phyloP scores from a whole-genome alignment of 1,284 basidiomycete species.

The Ustilago loliicola region DNA sequence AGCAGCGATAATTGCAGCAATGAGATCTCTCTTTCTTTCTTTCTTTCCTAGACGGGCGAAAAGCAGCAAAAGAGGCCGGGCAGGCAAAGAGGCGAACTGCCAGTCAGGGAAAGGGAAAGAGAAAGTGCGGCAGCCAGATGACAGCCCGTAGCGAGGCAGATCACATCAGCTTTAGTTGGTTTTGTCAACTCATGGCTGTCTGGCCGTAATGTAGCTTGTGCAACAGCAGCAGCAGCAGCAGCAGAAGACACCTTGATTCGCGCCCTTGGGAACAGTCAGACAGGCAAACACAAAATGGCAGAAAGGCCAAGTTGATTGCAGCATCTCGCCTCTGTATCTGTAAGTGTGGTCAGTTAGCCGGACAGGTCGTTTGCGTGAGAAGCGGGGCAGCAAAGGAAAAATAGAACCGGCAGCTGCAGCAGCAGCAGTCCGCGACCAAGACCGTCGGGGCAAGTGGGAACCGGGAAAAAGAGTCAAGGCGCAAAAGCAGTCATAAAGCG shows the following conservation, averaged over 20 bases:
- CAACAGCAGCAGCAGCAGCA: conserved; percentile 1
- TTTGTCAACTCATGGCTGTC: background rate
- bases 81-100: background rate
- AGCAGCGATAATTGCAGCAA: background rate
- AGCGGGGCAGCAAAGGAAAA: background rate
- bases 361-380: background rate
- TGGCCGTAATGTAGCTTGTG: background rate
- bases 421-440: background rate
- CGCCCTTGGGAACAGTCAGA: background rate
- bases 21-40: conserved; percentile 10
- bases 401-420: background rate
- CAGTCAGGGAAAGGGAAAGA: conserved; percentile 3
- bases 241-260: background rate
- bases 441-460: background rate
- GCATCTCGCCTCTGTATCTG: background rate
- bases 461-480: background rate
- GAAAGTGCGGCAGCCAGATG: conserved; percentile 6
- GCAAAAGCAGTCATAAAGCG: background rate
- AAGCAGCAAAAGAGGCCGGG: conserved; percentile 18
- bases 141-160: conserved; percentile 41
- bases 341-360: background rate
- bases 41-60: background rate
- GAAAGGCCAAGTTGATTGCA: background rate
- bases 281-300: background rate
- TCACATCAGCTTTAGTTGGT: conserved; percentile 17